Percentiles rank a stretch among this genome's conserved stretches.
Conservation (phyloP, 2,329 filamentous ascomycete genomes). For the Botrytis byssoidea region DNA sequence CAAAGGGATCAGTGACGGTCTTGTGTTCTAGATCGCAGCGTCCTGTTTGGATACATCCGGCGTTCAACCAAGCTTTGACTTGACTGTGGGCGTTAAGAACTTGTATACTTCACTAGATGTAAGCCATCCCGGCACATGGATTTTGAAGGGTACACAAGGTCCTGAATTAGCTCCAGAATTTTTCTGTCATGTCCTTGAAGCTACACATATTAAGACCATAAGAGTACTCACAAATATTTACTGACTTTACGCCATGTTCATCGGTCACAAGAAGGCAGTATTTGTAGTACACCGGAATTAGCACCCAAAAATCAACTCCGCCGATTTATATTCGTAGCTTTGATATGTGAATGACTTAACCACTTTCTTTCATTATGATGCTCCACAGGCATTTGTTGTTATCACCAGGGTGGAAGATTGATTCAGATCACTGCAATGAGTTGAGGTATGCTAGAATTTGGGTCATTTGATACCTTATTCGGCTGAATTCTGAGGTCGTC, state of each 20-base stretch:
- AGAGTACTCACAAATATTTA: fast-evolving
- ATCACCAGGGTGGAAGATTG: not conserved
- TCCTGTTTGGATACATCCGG: too few species aligned
- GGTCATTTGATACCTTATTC: not conserved
- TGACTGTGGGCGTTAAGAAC: fast-evolving
- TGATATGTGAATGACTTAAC: not conserved
- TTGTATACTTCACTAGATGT: too few species aligned
- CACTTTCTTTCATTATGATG: not conserved
- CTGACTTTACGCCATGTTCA: not conserved
- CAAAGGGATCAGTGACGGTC: not conserved
- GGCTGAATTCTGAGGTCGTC: not conserved
- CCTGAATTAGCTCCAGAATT: fast-evolving
- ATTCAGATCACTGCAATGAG: fast-evolving
- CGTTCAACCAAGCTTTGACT: not conserved
- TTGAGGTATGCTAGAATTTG: not conserved
- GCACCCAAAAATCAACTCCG: fast-evolving
- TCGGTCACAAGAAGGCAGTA: fast-evolving
- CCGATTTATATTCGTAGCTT: not conserved
- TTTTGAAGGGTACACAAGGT: not conserved
- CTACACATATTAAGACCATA: fast-evolving
- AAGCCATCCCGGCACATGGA: too few species aligned
- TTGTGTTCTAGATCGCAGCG: not conserved
- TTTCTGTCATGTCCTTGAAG: not conserved
- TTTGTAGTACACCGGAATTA: fast-evolving
- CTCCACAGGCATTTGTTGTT: too few species aligned